Evolutionary conservation across 23 red algal genomes (phyloP), one percentile per base, ranked within the genome.

Genomic region (Gracilaria caudata): DNA sequence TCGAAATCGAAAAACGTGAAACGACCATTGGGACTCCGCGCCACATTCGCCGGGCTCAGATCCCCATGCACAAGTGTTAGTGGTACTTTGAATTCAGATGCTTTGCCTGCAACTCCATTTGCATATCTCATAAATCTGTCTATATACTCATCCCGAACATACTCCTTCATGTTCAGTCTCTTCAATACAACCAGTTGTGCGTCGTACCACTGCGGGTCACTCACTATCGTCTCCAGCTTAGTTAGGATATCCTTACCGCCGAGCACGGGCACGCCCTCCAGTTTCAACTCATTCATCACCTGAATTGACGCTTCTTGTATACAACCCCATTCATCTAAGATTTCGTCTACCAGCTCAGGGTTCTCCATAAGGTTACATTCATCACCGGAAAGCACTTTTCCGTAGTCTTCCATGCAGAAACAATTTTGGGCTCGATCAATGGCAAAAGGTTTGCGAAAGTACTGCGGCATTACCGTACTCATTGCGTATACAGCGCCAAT

Each of bases 1-100:
- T 75, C 70, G 35, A 75, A 75, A 36, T 75, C 70, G 25, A 75
- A 75, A 49, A 75, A 75, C n/a, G 70, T 47, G 28, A 75, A 46
- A 9, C 33, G 20, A 47, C 70, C 70, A 29, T 47, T 29, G 0
- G 38, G 26, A 23, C 38, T 47, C 25, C 3, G 0, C 0, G 43
- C 40, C 11, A 49, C n/a, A 36, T 75, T 75, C 37, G 29, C 70
- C 4, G 70, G 70, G 40, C 47, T 75, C 33, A 75, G 25, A 17
- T 75, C 70, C n/a, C 70, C 70, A 47, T 75, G 70, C 17, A 75
- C 70, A 28, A 75, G 38, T 14, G 70, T 49, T 47, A 75, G 38
- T 26, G 70, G 70, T 3, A 75, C 29, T 8, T 75, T 75, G 24
- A 46, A 75, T 2, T 75, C n/a, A 24, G 70, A 75, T 12, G 35